Evolutionary conservation across 306 rosid genomes (phyloP).

Genomic region (Gynostemma pentaphyllum): DNA sequence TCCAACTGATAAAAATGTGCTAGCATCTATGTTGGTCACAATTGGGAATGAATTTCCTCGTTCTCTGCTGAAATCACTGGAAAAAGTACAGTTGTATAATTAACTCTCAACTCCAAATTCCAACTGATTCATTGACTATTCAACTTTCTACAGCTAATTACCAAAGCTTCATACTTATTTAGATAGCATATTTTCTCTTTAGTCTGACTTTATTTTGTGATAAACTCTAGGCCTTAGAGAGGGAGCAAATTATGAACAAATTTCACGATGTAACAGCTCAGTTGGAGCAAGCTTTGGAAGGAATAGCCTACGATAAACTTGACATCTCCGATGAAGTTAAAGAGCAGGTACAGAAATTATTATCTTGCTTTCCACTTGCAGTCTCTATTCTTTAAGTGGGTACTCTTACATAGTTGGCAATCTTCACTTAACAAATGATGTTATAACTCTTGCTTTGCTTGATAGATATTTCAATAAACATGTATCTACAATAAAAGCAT

Average conservation of each 20-base stretch:
- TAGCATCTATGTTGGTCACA: neutral
- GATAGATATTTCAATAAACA: neutral
- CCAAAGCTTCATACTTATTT: neutral
- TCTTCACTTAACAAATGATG: neutral
- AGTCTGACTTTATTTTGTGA: neutral
- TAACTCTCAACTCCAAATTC: neutral
- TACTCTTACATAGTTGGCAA: neutral
- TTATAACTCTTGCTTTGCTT: neutral
- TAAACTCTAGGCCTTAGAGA: conserved; percentile 54
- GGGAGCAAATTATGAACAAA: conserved; percentile 60
- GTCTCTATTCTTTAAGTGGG: neutral
- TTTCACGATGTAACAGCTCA: conserved; percentile 57
- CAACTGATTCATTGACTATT: neutral
- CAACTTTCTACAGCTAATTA: neutral
- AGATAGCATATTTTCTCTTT: conserved; percentile 1
- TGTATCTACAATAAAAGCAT: neutral
- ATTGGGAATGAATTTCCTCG: too few species aligned
- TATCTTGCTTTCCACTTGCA: neutral
- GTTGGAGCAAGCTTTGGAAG: conserved; percentile 64
- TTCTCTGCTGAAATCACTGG: neutral
- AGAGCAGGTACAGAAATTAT: conserved; percentile 62
- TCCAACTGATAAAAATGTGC: neutral
- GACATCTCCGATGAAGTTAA: conserved; percentile 97
- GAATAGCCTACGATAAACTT: conserved; percentile 57
- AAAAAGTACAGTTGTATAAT: too few species aligned